phyloP scores from a whole-genome alignment of 768 basidiomycete species.

The Serendipita sp. region DNA sequence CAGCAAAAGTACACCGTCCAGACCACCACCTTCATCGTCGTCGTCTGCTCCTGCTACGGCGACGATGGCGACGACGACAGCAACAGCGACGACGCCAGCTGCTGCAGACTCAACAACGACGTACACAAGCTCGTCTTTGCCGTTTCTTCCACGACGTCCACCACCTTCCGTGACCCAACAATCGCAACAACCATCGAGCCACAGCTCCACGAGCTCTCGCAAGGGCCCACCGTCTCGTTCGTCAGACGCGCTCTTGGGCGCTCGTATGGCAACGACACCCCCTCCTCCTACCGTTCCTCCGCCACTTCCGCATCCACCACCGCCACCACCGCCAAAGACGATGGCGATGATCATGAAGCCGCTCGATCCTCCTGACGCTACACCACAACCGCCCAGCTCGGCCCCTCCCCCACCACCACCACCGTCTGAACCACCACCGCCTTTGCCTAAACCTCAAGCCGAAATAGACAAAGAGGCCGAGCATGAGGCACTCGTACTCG shows the following conservation, averaged over 20 bases:
- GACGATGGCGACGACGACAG: background rate
- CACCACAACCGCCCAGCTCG: background rate
- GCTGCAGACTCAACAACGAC: background rate
- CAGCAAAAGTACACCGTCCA: constrained; percentile 1
- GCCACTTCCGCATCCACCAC: constrained; percentile 28
- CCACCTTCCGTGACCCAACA: background rate
- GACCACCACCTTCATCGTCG: background rate
- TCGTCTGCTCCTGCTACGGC: background rate
- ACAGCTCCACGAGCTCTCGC: background rate
- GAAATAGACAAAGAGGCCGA: constrained; percentile 8
- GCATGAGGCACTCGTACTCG: constrained; percentile 25
- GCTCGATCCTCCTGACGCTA: no score
- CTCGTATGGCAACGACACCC: constrained; percentile 11
- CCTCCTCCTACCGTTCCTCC: constrained; percentile 21
- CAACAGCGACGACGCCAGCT: background rate
- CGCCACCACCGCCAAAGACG: constrained; percentile 22
- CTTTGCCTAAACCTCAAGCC: background rate
- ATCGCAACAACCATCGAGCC: background rate
- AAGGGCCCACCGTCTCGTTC: background rate
- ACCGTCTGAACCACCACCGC: background rate
- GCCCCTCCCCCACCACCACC: background rate
- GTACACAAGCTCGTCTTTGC: no score
- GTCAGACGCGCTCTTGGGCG: background rate
- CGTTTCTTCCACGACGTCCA: background rate
- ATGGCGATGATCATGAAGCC: background rate